Percentiles rank a stretch among this genome's conserved stretches.
These are phyloP conservation scores for Phytophthora meadii DNA, from an alignment of 352 stramenopile species.

Conservation along the genomic window DNA sequence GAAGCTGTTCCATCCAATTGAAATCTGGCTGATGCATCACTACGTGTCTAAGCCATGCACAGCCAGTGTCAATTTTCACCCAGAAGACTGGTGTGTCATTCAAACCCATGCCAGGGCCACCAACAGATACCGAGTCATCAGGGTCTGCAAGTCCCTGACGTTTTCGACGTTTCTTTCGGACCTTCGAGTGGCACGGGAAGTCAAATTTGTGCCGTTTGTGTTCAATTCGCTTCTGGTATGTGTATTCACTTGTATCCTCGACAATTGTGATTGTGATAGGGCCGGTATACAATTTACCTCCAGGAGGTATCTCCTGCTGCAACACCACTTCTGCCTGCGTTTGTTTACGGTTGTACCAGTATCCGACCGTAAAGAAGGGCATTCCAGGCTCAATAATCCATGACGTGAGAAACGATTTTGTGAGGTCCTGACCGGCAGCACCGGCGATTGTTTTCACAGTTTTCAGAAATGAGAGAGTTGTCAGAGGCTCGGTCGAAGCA, in stretches of 20 bases:
- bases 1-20: conserved; percentile 90
- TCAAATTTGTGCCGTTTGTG: conserved; percentile 88
- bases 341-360: conserved; percentile 91
- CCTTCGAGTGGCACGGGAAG: conserved; percentile 86
- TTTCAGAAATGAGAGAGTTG: conserved; percentile 81
- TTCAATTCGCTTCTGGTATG: conserved; percentile 85
- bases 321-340: conserved; percentile 87
- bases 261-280: conserved; percentile 88
- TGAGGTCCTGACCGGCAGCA: conserved; percentile 77
- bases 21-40: conserved; percentile 90
- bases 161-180: conserved; percentile 87
- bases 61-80: conserved; percentile 87
- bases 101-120: conserved; percentile 79
- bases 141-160: conserved; percentile 80
- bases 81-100: conserved; percentile 90
- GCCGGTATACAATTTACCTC: conserved; percentile 81
- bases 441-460: conserved; percentile 85
- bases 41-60: conserved; percentile 79
- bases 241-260: conserved; percentile 86
- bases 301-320: conserved; percentile 82
- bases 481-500: conserved; percentile 59
- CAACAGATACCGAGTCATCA: conserved; percentile 82
- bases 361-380: conserved; percentile 88
- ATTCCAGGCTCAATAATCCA: conserved; percentile 87
- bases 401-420: conserved; percentile 78